Percentiles rank a stretch among this genome's conserved stretches.
Conservation (phyloP, 177 flowering plant genomes). For the Vitis hybrid region DNA sequence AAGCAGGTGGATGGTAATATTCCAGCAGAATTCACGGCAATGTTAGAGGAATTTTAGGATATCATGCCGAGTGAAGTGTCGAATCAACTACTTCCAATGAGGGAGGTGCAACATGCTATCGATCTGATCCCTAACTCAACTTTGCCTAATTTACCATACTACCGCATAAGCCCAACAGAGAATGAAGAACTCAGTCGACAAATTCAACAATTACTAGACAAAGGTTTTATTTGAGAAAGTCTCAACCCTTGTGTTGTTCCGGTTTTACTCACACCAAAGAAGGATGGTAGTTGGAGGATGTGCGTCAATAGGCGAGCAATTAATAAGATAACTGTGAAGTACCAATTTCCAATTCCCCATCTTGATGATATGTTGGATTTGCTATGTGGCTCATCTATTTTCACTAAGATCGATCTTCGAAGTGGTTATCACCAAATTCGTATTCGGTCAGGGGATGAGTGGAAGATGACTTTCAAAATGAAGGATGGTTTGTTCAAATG, state of each 20-base stretch:
- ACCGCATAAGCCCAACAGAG: too few relatives aligned
- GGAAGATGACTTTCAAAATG: not conserved
- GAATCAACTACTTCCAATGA: not conserved
- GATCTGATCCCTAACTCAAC: not conserved
- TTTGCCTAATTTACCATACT: not conserved
- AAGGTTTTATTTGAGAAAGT: not conserved
- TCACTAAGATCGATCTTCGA: not conserved
- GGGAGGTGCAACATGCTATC: not conserved
- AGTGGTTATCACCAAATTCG: not conserved
- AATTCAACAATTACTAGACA: not conserved
- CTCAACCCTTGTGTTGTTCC: not conserved
- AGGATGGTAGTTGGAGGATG: not conserved
- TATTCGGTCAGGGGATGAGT: not conserved
- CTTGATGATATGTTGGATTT: conserved; percentile 3
- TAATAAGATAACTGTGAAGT: not conserved
- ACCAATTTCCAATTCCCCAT: not conserved
- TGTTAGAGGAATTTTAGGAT: not conserved
- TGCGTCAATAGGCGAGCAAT: not conserved
- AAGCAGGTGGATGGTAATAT: not conserved
- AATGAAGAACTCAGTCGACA: not conserved
- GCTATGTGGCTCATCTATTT: not conserved
- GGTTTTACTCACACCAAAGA: not conserved
- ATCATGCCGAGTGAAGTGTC: not conserved
- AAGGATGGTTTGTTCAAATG: too few relatives aligned
- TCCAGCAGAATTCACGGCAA: not conserved